Evolutionary conservation across 2,329 filamentous ascomycete species (phyloP), one percentile per base, ranked within the genome.

Genomic region (Colletotrichum sp.): DNA sequence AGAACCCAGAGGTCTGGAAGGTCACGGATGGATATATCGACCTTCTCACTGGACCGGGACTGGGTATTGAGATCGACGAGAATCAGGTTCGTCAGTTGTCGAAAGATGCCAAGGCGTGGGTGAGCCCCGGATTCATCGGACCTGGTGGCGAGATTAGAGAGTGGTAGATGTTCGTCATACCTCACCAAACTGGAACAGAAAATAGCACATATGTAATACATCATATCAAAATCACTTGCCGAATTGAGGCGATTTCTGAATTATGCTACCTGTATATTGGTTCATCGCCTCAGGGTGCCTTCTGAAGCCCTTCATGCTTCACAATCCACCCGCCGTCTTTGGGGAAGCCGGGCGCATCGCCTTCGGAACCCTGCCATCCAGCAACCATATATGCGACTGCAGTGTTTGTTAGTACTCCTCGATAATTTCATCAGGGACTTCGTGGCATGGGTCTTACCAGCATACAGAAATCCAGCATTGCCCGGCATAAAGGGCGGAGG

Each of bases 21-120:
- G 90, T 95, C 8, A 87, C 89, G n/a, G 89, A 91, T 60, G 94
- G 94, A 0, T 93, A 92, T 80, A 90, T 95, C 22, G 85, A 90
- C 57, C 83, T 92, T 15, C 86, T 91, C 80, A 90, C 83, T 2
- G 92, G 91, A 0, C 89, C 91, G 0, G 93, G 93, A 0, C 80
- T 95, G 69, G 93, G 94, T 0, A 94, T 95, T 78, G 92, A 95
- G 72, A 86, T 94, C 64, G 91, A 96, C 79, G 94, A 96, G 83
- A 92, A 92, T 32, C 85, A 90, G 81, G 90, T 96, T 10, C 87
- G 93, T 48, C 87, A 88, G 77, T 84, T 93, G 48, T 89, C 91
- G 0, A 85, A 88, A 75, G 89, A 89, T 67, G 90, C 92, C 0
- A 87, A 89, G 77, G 89, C 93, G 2, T 96, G 94, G 94, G 85